Evolutionary conservation across 2,329 filamentous ascomycete species (phyloP), one percentile per base, ranked within the genome.

Genomic region (Exophiala sideris): DNA sequence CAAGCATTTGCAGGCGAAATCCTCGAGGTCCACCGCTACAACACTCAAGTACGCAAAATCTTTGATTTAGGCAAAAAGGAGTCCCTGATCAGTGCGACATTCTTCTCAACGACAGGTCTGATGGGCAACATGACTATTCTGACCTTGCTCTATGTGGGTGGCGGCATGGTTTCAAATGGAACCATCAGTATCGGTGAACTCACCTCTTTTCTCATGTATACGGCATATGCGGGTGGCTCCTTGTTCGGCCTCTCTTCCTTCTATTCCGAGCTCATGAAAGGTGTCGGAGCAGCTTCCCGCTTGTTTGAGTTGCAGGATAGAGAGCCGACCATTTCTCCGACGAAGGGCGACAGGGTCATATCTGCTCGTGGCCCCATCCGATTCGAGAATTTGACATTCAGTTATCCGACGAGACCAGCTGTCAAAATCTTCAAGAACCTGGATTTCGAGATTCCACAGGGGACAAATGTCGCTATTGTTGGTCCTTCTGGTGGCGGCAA

Each of bases 191-290:
- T 97, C 45, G 94, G 94, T 64, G 92, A 99, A 62, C 75, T 99
- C 40, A 95, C 94, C 1, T 95, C 91, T 0, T 99, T 99, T 73
- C 82, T 99, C 75, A 97, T 99, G 92, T 99, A 97, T 71, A 95
- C 91, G 2, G 92, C 89, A 3, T 97, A 86, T 64, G 84, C 84
- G 49, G 84, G 84, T 14, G 94, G 89, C 45, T 95, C 89, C 71
- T 82, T 99, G 60, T 96, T 97, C 64, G 94, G 94, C 3, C 78
- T 99, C 1, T 96, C 91, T 3, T 90, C 89, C 52, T 99, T 99
- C 74, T 99, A 96, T 72, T 96, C 91, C 0, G 94, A 99, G 69
- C 79, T 99, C 58, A 99, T 99, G 94, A 99, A 99, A 72, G 95
- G 95, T 39, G 92, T 96, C 3, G 94, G 95, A 65, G 94, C 94